phyloP scores from a whole-genome alignment of 495 filamentous ascomycete species.

The Polyplosphaeria fusca region DNA sequence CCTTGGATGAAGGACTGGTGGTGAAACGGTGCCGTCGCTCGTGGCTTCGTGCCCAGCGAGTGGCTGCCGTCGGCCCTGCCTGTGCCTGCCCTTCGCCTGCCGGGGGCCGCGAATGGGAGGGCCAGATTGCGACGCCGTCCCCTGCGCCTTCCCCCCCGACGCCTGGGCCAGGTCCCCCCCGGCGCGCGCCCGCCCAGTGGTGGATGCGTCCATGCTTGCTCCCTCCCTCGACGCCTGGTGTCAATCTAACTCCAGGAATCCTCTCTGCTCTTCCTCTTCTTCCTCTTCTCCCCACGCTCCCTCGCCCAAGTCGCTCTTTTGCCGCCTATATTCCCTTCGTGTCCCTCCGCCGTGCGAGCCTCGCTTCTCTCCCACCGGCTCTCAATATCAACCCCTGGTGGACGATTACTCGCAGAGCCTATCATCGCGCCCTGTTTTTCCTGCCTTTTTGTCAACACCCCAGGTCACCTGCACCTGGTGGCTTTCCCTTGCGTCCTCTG shows the following conservation, averaged over 20 bases:
- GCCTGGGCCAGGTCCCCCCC: background rate
- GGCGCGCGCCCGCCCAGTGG: background rate
- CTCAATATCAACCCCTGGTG: slow-evolving; percentile 25
- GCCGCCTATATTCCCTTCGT: slow-evolving; percentile 25
- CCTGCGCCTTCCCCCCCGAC: background rate
- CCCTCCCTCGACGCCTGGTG: background rate
- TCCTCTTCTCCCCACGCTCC: background rate
- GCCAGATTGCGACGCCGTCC: background rate
- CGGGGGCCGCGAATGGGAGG: background rate
- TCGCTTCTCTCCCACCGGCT: slow-evolving; percentile 11
- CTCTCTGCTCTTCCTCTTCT: background rate
- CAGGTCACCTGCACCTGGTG: slow-evolving; percentile 20
- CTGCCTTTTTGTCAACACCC: slow-evolving; percentile 25
- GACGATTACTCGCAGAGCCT: slow-evolving; percentile 13
- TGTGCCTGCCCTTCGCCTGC: background rate
- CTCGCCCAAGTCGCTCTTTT: slow-evolving; percentile 31
- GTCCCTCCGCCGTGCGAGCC: slow-evolving; percentile 4
- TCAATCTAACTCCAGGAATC: background rate
- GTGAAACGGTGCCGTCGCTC: background rate
- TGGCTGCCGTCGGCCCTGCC: slow-evolving; percentile 6
- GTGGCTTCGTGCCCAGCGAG: background rate
- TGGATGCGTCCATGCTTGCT: background rate
- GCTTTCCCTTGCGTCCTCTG: slow-evolving; percentile 19
- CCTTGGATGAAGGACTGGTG: background rate
- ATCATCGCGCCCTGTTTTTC: slow-evolving; percentile 9